Base-by-base conservation (phyloP, 2,329 filamentous ascomycete genomes). In the Calonectria pteridis region DNA sequence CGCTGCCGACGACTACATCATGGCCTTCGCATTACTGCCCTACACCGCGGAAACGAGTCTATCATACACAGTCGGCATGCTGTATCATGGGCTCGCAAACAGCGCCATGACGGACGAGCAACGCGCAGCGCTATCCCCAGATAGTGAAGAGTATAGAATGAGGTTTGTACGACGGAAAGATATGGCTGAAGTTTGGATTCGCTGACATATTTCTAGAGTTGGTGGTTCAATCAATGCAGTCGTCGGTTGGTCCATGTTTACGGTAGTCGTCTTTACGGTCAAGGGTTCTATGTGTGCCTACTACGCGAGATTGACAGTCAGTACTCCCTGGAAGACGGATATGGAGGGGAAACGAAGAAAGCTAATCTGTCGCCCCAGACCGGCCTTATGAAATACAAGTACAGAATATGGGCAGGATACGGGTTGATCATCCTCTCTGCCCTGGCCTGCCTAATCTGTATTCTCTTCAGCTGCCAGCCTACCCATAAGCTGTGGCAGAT, bases 271-370 rank as follows among this genome's bases (percentile, higher is more conserved):
- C 6, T 72, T 65, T 31, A 33, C 40, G 6, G 40, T 67, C 26
- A 72, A 72, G 63, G 51, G 40, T 16, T 72, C 63, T 1, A 72
- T 72, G 64, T 67, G 63, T n/a, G 51, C 63, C 31, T 67, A 63
- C 43, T 72, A 67, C 20, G 5, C 28, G 1, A 53, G 69, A 23
- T 51, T 72, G 6, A 72, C 63, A 14, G 69, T 72, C 16, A 7
- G 59, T 20, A 13, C 33, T 28, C 16, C 6, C 1, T 13, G 14
- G 10, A 28, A 9, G 3, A 9, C 16, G n/a, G n/a, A n/a, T n/a
- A 10, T 0, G 0, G 6, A 16, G 9, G 2, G 3, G 13, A 23
- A 14, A 43, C n/a, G n/a, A 6, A 7, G 11, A 26, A 20, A 26
- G 31, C 58, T 69, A 64, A 69, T 9, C 2, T 9, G 6, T 0